phyloP scores from a whole-genome alignment of 2,329 filamentous ascomycete genomes.

The Fusarium protoensiforme region DNA sequence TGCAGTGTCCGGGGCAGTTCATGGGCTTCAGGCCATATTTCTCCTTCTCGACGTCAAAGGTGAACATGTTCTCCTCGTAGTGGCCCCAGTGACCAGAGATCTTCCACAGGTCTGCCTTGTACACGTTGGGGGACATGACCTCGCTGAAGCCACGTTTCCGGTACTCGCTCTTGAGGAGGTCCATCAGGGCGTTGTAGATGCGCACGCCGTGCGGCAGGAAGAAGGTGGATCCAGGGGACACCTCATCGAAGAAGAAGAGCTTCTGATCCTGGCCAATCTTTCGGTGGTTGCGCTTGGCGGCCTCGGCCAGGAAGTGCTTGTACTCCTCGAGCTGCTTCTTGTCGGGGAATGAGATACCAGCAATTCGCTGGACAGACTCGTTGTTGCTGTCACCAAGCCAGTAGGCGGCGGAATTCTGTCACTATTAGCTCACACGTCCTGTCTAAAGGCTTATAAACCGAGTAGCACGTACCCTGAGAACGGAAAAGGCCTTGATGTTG shows the following conservation, averaged over 20 bases:
- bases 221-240: constrained; percentile 93
- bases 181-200: constrained; percentile 90
- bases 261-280: constrained; percentile 96
- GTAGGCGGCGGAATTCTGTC: constrained; percentile 78
- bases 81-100: constrained; percentile 90
- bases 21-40: constrained; percentile 85
- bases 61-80: constrained; percentile 90
- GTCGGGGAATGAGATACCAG: constrained; percentile 94
- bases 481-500: constrained; percentile 92
- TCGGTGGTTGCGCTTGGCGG: constrained; percentile 95
- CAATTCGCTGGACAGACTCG: constrained; percentile 95
- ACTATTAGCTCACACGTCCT: constrained; percentile 41
- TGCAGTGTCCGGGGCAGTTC: constrained; percentile 96
- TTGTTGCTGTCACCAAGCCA: constrained; percentile 95
- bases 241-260: constrained; percentile 95
- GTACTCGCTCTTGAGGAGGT: constrained; percentile 87
- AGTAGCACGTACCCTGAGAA: constrained; percentile 75
- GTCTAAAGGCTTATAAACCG: not conserved
- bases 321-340: constrained; percentile 96
- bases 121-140: constrained; percentile 95
- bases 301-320: constrained; percentile 95
- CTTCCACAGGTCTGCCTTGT: constrained; percentile 93
- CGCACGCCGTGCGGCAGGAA: constrained; percentile 92
- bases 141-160: constrained; percentile 94
- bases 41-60: constrained; percentile 81